Conservation (phyloP, 148 eudicot genomes). For the Spergularia marina region DNA sequence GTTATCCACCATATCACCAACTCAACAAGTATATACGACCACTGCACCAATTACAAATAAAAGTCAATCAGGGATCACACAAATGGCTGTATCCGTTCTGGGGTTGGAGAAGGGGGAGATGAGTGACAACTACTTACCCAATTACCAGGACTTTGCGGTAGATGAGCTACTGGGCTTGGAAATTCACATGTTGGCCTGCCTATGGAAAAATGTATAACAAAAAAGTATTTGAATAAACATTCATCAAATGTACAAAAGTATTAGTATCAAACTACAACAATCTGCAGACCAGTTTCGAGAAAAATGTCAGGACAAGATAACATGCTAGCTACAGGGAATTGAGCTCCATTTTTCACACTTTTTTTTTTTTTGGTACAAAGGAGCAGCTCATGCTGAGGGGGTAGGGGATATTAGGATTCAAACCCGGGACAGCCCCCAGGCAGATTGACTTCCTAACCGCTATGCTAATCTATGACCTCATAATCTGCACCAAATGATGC, state of each 20-base stretch:
- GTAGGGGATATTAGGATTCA: no score
- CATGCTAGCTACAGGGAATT: no score
- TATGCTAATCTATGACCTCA: no score
- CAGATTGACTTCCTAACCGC: no score
- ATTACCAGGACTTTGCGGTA: conserved; percentile 82
- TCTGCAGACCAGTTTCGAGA: no score
- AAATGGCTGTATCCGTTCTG: not conserved
- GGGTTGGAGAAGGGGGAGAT: not conserved
- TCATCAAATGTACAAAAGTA: not conserved
- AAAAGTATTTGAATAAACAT: not conserved
- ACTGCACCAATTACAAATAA: conserved; percentile 44
- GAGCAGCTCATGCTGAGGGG: no score
- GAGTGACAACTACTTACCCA: conserved; percentile 49
- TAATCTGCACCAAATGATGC: no score
- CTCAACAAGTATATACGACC: conserved; percentile 84
- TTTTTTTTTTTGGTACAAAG: no score
- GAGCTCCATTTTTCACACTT: no score
- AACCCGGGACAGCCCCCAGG: no score
- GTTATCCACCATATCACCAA: conserved; percentile 85
- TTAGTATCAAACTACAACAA: not conserved
- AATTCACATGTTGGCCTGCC: conserved; percentile 95
- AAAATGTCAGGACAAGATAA: no score
- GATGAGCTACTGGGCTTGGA: conserved; percentile 81
- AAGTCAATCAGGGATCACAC: conserved; percentile 3
- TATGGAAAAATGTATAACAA: conserved; percentile 26